Conservation (phyloP, 2,329 filamentous ascomycete species). For the Claviceps spartinae region DNA sequence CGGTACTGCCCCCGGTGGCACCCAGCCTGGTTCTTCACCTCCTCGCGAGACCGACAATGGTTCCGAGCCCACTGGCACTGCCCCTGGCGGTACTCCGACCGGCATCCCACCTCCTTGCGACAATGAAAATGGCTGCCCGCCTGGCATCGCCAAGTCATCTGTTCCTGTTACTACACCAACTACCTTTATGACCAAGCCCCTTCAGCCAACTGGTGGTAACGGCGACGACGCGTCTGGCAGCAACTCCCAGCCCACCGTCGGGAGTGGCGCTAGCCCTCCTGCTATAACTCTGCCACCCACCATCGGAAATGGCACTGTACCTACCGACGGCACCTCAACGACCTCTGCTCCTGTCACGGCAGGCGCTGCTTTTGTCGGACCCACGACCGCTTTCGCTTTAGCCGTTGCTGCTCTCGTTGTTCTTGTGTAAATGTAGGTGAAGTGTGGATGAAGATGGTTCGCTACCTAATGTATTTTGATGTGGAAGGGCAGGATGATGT, state of each 20-base stretch:
- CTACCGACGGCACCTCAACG: too few relatives aligned
- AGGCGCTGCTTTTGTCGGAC: conserved; percentile 1
- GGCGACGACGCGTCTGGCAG: background rate
- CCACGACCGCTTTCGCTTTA: conserved; percentile 1
- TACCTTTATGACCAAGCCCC: conserved; percentile 1
- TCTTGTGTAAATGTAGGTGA: background rate
- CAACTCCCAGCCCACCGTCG: background rate
- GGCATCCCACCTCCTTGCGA: background rate
- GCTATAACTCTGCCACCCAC: background rate
- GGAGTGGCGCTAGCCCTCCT: background rate
- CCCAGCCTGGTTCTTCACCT: background rate
- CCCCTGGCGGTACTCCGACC: background rate
- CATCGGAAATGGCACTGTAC: background rate
- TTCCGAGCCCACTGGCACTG: background rate
- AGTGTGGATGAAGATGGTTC: background rate
- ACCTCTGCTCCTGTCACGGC: background rate
- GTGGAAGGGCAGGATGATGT: background rate
- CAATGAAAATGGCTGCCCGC: background rate
- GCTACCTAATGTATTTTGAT: background rate
- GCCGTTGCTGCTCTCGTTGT: conserved; percentile 2
- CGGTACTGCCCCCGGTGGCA: too few relatives aligned
- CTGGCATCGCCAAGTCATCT: background rate
- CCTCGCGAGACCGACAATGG: background rate
- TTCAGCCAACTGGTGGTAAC: background rate
- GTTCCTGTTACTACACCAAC: background rate